These are phyloP conservation scores for Rhizopogon vinicolor DNA, from an alignment of 768 basidiomycete genomes.

Conservation along the genomic window DNA sequence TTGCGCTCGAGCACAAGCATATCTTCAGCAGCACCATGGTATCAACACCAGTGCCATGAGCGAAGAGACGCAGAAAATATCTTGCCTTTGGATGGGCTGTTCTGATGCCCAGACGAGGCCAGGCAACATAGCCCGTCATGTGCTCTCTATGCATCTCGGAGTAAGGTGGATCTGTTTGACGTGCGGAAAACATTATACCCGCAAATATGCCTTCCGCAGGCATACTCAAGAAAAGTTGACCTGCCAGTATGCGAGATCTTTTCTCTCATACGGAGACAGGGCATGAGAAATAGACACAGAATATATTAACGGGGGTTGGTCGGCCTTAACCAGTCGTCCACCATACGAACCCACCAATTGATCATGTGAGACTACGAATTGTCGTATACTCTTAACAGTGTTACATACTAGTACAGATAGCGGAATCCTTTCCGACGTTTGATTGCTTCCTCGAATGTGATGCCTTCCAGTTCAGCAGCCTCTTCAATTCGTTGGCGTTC, in stretches of 20 bases:
- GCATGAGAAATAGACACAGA: neutral
- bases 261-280: neutral
- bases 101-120: neutral
- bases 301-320: neutral
- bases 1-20: neutral
- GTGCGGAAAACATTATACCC: neutral
- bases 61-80: neutral
- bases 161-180: neutral
- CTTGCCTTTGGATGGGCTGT: neutral
- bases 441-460: constrained; percentile 57
- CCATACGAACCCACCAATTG: neutral
- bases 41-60: neutral
- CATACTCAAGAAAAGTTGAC: neutral
- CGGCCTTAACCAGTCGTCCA: neutral
- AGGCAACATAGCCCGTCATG: neutral
- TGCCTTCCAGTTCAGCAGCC: constrained; percentile 53
- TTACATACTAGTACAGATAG: constrained; percentile 39
- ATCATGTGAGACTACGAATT: neutral
- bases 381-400: neutral
- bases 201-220: neutral
- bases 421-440: constrained; percentile 54
- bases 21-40: neutral
- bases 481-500: constrained; percentile 49
- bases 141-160: neutral
- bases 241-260: neutral